Conservation (phyloP, 2,329 filamentous ascomycete species). For the Aureobasidium sp. region DNA sequence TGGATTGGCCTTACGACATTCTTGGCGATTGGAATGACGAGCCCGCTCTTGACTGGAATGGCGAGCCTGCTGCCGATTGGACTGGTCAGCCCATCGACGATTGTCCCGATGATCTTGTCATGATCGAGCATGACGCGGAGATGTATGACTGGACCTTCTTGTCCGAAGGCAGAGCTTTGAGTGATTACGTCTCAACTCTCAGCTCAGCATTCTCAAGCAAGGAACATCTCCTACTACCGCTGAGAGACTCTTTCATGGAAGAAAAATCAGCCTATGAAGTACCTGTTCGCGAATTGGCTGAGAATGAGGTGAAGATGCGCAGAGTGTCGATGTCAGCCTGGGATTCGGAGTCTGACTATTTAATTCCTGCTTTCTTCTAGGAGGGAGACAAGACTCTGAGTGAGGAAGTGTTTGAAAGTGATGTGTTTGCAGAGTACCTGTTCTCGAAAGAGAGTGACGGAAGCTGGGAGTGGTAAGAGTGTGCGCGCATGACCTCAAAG, state of each 20-base stretch:
- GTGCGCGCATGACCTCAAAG: not conserved
- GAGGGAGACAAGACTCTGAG: not conserved
- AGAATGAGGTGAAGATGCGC: not conserved
- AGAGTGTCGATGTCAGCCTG: not conserved
- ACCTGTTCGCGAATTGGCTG: not conserved
- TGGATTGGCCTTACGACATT: not conserved
- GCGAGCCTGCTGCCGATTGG: not conserved
- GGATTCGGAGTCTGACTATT: constrained; percentile 1
- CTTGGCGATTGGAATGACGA: not conserved
- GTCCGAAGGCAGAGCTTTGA: not conserved
- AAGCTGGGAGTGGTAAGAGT: not conserved
- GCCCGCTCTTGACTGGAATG: not conserved
- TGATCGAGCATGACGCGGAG: not conserved
- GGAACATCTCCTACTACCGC: not conserved
- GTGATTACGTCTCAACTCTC: not conserved
- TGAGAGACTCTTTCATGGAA: not conserved
- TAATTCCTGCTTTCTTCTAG: constrained; percentile 2
- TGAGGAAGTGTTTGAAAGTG: not conserved
- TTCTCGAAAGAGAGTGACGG: not conserved
- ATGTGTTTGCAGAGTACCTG: not conserved
- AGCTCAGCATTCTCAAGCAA: not conserved
- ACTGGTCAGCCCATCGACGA: not conserved
- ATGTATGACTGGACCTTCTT: constrained; percentile 1
- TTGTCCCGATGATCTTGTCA: not conserved
- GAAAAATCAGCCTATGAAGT: not conserved